Conservation (phyloP, 2,329 filamentous ascomycete genomes). For the Sarocladiaceae sp. region DNA sequence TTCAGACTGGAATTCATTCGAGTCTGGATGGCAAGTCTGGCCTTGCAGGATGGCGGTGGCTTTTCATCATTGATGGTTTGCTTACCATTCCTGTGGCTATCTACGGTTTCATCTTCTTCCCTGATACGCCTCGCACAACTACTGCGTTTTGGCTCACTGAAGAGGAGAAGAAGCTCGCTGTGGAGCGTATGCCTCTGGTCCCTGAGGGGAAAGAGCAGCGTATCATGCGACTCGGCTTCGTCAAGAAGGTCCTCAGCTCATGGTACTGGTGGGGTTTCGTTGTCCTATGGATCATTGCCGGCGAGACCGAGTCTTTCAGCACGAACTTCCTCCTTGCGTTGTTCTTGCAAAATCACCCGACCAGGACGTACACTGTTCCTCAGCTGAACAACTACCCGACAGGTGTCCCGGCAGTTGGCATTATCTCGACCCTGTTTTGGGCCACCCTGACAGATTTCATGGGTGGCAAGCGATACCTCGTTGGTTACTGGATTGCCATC, state of each 20-base stretch:
- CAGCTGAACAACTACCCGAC: conserved; percentile 56
- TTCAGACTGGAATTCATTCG: conserved; percentile 57
- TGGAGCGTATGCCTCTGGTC: conserved; percentile 17
- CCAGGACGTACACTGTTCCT: conserved; percentile 35
- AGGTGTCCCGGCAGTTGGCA: conserved; percentile 52
- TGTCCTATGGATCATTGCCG: conserved; percentile 64
- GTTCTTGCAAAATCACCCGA: conserved; percentile 46
- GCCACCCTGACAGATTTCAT: conserved; percentile 64
- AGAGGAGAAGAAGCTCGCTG: conserved; percentile 18
- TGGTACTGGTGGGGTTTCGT: conserved; percentile 66
- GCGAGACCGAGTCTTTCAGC: conserved; percentile 67
- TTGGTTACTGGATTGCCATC: conserved; percentile 63
- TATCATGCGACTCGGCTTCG: conserved; percentile 44
- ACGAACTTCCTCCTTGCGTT: conserved; percentile 54
- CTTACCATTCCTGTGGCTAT: conserved; percentile 25
- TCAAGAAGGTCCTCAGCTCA: conserved; percentile 51
- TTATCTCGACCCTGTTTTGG: conserved; percentile 63
- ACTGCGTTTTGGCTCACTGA: conserved; percentile 13
- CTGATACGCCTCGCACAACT: conserved; percentile 24
- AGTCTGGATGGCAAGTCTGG: conserved; percentile 34
- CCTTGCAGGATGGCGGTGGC: conserved; percentile 37
- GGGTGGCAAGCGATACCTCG: conserved; percentile 59
- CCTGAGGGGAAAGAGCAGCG: conserved; percentile 26
- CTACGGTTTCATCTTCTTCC: conserved; percentile 25
- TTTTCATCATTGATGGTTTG: conserved; percentile 39